These are phyloP conservation scores for Phaeophleospora eucalypticola DNA, from an alignment of 2,329 filamentous ascomycete genomes.

Conservation along the genomic window DNA sequence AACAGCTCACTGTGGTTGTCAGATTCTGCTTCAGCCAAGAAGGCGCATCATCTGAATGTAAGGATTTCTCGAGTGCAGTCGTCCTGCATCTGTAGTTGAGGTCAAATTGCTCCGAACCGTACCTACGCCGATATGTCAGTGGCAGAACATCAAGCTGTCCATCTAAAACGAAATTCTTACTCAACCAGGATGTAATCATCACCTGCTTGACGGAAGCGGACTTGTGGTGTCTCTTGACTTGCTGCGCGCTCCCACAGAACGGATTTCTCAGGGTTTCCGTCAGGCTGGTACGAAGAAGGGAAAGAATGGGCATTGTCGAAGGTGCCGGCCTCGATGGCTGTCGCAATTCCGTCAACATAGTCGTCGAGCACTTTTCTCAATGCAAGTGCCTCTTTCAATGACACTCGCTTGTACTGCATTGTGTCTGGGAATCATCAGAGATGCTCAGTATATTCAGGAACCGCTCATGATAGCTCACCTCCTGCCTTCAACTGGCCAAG, in stretches of 20 bases:
- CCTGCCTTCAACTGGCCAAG: conserved; percentile 59
- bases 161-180: conserved; percentile 27
- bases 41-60: conserved; percentile 40
- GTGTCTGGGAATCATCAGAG: conserved; percentile 35
- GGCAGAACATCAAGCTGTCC: not conserved
- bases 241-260: conserved; percentile 30
- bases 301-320: conserved; percentile 35
- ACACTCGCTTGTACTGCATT: conserved; percentile 48
- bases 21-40: conserved; percentile 39
- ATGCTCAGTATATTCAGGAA: not conserved
- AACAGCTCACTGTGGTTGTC: conserved; percentile 51
- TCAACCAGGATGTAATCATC: conserved; percentile 55
- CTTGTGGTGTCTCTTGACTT: conserved; percentile 26
- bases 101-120: conserved; percentile 54
- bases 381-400: conserved; percentile 50
- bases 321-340: conserved; percentile 35
- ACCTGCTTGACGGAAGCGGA: conserved; percentile 36
- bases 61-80: conserved; percentile 49
- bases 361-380: conserved; percentile 41
- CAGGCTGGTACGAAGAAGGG: conserved; percentile 20
- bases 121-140: not conserved
- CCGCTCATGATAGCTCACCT: not conserved
- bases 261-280: conserved; percentile 26
- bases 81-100: conserved; percentile 55
- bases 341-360: conserved; percentile 44